Evolutionary conservation across 352 stramenopile genomes (phyloP).

Genomic region (Globisporangium splendens): DNA sequence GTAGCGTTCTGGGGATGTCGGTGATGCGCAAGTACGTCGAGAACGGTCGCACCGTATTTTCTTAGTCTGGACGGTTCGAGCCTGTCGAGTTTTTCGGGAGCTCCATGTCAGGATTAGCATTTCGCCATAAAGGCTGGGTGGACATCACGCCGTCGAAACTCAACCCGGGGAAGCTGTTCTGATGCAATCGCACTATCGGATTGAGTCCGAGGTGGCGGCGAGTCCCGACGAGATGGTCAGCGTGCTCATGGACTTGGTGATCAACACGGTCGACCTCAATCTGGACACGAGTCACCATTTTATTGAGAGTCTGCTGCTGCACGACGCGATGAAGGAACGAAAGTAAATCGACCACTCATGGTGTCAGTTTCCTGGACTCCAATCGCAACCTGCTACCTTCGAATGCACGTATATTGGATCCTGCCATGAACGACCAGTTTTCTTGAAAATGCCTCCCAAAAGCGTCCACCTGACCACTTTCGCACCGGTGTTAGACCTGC

Average conservation of each 20-base stretch:
- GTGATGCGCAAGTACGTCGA: constrained; percentile 17
- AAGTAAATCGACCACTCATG: too few relatives aligned
- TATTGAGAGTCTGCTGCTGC: constrained; percentile 16
- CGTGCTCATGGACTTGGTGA: constrained; percentile 16
- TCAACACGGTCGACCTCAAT: constrained; percentile 9
- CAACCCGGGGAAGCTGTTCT: constrained; percentile 9
- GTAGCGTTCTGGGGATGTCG: constrained; percentile 13
- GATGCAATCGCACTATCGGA: constrained; percentile 18
- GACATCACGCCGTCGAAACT: constrained; percentile 11
- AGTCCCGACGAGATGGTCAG: constrained; percentile 11
- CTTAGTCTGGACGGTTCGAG: constrained; percentile 9
- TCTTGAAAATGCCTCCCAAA: too few relatives aligned
- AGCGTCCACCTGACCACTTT: too few relatives aligned
- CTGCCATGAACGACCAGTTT: too few relatives aligned
- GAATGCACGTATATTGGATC: too few relatives aligned
- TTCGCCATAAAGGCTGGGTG: constrained; percentile 11
- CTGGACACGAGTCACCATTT: constrained; percentile 16
- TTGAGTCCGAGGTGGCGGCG: constrained; percentile 4
- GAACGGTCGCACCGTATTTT: constrained; percentile 14
- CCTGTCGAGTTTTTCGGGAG: not conserved
- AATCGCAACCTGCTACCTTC: too few relatives aligned
- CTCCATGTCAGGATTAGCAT: constrained; percentile 5
- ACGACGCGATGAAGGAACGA: not conserved
- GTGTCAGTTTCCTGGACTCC: too few relatives aligned
- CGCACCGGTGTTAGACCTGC: too few relatives aligned